A percentile compares a stretch with the other conserved stretches of the same genome.
These are phyloP conservation scores for Aspergillus unguis DNA, from an alignment of 2,329 filamentous ascomycete species.

Conservation along the genomic window DNA sequence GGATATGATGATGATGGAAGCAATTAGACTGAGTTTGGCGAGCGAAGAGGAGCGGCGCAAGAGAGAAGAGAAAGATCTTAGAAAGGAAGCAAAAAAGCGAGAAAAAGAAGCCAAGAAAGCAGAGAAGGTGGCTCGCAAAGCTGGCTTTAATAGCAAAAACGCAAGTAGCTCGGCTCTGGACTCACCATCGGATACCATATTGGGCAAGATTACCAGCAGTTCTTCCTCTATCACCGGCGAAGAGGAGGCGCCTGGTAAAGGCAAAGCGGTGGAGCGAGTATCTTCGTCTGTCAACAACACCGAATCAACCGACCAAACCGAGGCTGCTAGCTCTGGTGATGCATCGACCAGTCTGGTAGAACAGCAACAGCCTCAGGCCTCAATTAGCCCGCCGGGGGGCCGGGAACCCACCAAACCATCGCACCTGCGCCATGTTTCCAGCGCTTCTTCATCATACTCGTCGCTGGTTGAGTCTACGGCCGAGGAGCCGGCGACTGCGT, in stretches of 20 bases:
- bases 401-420: constrained; percentile 61
- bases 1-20: constrained; percentile 98
- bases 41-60: constrained; percentile 89
- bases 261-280: constrained; percentile 65
- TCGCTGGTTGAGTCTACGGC: constrained; percentile 65
- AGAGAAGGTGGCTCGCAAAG: constrained; percentile 65
- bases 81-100: constrained; percentile 78
- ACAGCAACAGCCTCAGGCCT: constrained; percentile 28
- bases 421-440: constrained; percentile 79
- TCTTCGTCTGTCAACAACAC: constrained; percentile 17
- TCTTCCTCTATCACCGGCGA: constrained; percentile 37
- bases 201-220: constrained; percentile 36
- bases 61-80: constrained; percentile 75
- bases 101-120: constrained; percentile 81
- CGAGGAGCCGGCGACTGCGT: constrained; percentile 35
- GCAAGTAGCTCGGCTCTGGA: constrained; percentile 64
- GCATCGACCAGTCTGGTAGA: constrained; percentile 16
- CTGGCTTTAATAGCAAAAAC: constrained; percentile 50
- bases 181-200: constrained; percentile 30
- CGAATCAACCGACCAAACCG: constrained; percentile 29
- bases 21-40: constrained; percentile 83
- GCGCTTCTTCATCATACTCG: constrained; percentile 77
- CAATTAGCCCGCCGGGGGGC: constrained; percentile 39
- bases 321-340: constrained; percentile 31
- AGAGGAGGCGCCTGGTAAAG: constrained; percentile 53